phyloP scores from a whole-genome alignment of 2,329 filamentous ascomycete genomes.

The Chlorencoelia australis region DNA sequence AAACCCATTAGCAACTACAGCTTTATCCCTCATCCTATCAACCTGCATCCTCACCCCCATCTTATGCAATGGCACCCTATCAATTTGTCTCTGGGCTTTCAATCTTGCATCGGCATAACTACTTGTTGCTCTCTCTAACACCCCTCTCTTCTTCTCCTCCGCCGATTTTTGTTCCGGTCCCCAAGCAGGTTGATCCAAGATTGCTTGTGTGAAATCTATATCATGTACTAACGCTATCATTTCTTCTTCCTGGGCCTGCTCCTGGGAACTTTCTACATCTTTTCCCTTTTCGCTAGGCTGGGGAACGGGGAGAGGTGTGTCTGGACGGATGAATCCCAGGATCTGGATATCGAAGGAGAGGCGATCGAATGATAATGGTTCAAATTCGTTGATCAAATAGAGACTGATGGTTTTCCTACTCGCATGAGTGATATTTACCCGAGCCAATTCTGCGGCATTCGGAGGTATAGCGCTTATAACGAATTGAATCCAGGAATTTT shows the following conservation, averaged over 20 bases:
- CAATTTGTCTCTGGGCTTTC: conserved; percentile 43
- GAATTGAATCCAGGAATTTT: conserved; percentile 45
- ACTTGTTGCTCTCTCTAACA: conserved; percentile 29
- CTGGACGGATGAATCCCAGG: conserved; percentile 48
- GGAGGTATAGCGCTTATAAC: conserved; percentile 47
- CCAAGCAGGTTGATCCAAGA: conserved; percentile 32
- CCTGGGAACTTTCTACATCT: conserved; percentile 31
- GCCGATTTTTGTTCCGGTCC: conserved; percentile 21
- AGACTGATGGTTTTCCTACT: conserved; percentile 41
- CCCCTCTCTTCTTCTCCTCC: conserved; percentile 32
- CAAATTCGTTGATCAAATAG: conserved; percentile 44
- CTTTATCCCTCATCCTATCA: conserved; percentile 37
- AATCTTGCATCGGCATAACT: conserved; percentile 39
- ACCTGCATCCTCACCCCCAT: conserved; percentile 46
- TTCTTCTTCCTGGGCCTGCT: conserved; percentile 29
- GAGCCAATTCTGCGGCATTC: conserved; percentile 27
- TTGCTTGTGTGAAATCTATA: conserved; percentile 27
- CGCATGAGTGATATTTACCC: conserved; percentile 30
- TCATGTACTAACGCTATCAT: conserved; percentile 32
- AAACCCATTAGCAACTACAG: conserved; percentile 27
- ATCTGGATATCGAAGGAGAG: conserved; percentile 42
- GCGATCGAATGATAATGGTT: conserved; percentile 32
- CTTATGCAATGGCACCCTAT: conserved; percentile 47
- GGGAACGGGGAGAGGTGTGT: conserved; percentile 31
- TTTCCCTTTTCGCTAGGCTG: conserved; percentile 34